Percentiles rank a stretch among this genome's conserved stretches.
These are phyloP conservation scores for Globisporangium orthogonon DNA, from an alignment of 352 stramenopile species.

Conservation along the genomic window DNA sequence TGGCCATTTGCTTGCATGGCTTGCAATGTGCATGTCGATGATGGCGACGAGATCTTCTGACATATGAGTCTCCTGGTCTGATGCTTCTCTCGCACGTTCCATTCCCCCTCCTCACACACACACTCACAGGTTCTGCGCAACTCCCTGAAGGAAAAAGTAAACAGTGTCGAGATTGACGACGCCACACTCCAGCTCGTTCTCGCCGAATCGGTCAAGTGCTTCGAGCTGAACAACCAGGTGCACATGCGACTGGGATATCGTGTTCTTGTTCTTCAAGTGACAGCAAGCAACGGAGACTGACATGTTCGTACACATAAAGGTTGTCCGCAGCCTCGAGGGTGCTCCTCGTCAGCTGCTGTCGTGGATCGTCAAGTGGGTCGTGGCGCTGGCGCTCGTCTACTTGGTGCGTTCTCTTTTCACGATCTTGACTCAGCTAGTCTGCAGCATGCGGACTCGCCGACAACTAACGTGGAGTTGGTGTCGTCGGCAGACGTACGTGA, in stretches of 20 bases:
- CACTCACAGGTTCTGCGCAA: slow-evolving; percentile 29
- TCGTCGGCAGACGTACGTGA: slow-evolving; percentile 8
- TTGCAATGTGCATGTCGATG: no score
- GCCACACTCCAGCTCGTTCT: slow-evolving; percentile 42
- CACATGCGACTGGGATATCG: no score
- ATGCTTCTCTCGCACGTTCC: no score
- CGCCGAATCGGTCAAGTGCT: slow-evolving; percentile 42
- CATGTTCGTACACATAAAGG: slow-evolving; percentile 10
- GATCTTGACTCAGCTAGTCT: background rate
- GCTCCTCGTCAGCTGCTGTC: slow-evolving; percentile 32
- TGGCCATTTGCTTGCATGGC: no score
- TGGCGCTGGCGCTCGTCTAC: slow-evolving; percentile 43
- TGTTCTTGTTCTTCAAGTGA: no score
- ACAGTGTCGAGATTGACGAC: slow-evolving; percentile 32
- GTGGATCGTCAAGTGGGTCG: slow-evolving; percentile 56
- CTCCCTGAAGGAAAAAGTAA: slow-evolving; percentile 57
- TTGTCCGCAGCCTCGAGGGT: slow-evolving; percentile 62
- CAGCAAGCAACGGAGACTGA: background rate
- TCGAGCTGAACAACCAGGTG: slow-evolving; percentile 73
- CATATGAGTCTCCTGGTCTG: no score
- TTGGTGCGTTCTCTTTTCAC: slow-evolving; percentile 7
- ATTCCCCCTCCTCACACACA: no score
- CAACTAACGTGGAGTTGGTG: background rate
- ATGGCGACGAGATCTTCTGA: no score
- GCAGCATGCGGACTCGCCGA: background rate